Conservation (phyloP, 495 filamentous ascomycete genomes). For the Penicillium desertorum region DNA sequence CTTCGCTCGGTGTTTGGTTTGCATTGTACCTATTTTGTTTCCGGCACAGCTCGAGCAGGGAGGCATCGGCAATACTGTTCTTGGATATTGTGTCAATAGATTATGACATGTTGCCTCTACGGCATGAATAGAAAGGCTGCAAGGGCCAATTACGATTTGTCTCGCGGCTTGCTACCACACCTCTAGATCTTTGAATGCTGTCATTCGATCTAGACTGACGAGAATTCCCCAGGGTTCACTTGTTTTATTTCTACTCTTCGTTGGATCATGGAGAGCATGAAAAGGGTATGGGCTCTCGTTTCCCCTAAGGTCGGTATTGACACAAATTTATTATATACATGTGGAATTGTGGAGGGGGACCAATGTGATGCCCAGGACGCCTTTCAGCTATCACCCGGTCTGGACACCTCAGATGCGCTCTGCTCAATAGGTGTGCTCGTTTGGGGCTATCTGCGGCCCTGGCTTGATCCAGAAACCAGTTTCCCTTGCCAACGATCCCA, state of each 20-base stretch:
- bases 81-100: constrained; percentile 5
- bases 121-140: constrained; percentile 4
- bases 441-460: no score
- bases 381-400: no score
- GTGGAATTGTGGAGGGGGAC: no score
- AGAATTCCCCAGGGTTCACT: no score
- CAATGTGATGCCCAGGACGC: no score
- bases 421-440: no score
- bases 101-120: constrained; percentile 8
- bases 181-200: not conserved
- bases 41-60: not conserved
- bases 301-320: not conserved
- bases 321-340: not conserved
- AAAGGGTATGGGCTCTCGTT: not conserved
- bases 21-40: constrained; percentile 3
- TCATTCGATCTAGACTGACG: not conserved
- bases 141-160: not conserved
- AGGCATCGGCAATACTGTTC: not conserved
- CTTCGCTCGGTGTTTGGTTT: constrained; percentile 9
- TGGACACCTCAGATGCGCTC: no score
- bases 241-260: not conserved
- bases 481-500: no score
- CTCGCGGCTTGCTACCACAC: not conserved
- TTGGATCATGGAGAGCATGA: not conserved
- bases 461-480: no score